Evolutionary conservation across 2,329 filamentous ascomycete species (phyloP).

Genomic region (Claviceps maximensis): DNA sequence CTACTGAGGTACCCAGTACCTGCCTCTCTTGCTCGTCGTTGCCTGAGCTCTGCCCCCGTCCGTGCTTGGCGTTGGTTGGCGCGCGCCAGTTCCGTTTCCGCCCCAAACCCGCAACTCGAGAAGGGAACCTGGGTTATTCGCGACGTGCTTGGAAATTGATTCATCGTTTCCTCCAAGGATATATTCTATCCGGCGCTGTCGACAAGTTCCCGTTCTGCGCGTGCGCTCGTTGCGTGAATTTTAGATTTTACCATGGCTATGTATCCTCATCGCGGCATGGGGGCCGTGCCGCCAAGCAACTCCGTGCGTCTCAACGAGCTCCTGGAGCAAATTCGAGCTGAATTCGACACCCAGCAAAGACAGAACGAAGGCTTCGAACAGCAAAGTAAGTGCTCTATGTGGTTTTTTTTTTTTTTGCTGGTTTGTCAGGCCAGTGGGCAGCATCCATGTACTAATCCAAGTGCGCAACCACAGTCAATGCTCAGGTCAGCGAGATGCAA

Average conservation of each 20-base stretch:
- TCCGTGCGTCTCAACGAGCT: slow-evolving; percentile 71
- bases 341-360: slow-evolving; percentile 77
- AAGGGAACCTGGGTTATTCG: not conserved
- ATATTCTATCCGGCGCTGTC: not conserved
- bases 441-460: not conserved
- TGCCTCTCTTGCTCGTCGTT: not conserved
- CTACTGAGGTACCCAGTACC: too few relatives aligned
- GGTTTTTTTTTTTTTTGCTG: too few relatives aligned
- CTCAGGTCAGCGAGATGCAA: slow-evolving; percentile 90
- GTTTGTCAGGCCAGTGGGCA: too few relatives aligned
- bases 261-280: slow-evolving; percentile 85
- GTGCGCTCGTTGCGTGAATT: not conserved
- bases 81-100: not conserved
- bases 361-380: slow-evolving; percentile 81
- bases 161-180: not conserved
- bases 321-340: slow-evolving; percentile 76
- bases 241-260: slow-evolving; percentile 45
- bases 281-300: slow-evolving; percentile 47
- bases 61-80: not conserved
- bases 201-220: not conserved
- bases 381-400: slow-evolving; percentile 56
- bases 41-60: not conserved
- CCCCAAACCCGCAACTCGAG: not conserved
- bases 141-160: not conserved
- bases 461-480: slow-evolving; percentile 50